These are phyloP conservation scores for Begonia peltatifolia DNA, from an alignment of 306 rosid genomes.

Conservation along the genomic window DNA sequence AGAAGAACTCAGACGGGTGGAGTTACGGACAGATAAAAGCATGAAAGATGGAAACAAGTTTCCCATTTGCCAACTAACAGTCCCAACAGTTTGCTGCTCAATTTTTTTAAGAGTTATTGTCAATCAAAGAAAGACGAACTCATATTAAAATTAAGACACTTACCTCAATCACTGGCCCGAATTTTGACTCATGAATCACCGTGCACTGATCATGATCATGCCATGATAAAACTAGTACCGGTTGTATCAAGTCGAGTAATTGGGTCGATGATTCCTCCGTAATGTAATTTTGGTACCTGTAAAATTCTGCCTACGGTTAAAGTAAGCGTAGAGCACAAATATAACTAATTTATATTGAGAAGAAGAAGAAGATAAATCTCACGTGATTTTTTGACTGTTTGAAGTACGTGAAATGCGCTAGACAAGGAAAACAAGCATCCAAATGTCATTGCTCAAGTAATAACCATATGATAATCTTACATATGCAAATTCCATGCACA, in stretches of 20 bases:
- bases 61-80: constrained; percentile 87
- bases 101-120: constrained; percentile 16
- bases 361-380: constrained; percentile 27
- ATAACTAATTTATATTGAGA: background rate
- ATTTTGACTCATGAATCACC: constrained; percentile 34
- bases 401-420: constrained; percentile 30
- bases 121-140: constrained; percentile 7
- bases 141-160: constrained; percentile 12
- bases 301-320: background rate
- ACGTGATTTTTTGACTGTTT: constrained; percentile 26
- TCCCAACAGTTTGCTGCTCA: constrained; percentile 79
- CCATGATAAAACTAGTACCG: constrained; percentile 64
- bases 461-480: constrained; percentile 6
- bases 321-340: no score
- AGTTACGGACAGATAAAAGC: constrained; percentile 49
- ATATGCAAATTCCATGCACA: constrained; percentile 1
- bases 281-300: constrained; percentile 61
- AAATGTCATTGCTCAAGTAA: constrained; percentile 13
- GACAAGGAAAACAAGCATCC: constrained; percentile 13
- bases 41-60: constrained; percentile 74
- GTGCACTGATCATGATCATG: constrained; percentile 89
- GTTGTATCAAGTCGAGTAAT: constrained; percentile 44
- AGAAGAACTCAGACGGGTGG: constrained; percentile 28
- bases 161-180: constrained; percentile 57
- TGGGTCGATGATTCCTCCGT: constrained; percentile 36